Evolutionary conservation across 805 yeast genomes (phyloP).

Genomic region (Suhomyces canberraensis): DNA sequence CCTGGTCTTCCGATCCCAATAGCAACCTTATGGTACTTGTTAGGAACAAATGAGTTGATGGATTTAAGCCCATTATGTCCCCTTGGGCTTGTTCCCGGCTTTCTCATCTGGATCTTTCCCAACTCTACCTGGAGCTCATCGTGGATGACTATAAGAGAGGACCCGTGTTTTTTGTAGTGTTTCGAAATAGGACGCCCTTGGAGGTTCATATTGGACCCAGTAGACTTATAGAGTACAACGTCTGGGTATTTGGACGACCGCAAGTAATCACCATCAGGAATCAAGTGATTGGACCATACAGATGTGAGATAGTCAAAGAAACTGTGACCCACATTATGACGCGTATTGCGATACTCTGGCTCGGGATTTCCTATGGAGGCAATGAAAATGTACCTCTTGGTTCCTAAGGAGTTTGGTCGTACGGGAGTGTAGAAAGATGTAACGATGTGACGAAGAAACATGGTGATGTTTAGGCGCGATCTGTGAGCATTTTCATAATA

Average conservation of each 20-base stretch:
- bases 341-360: conserved; percentile 51
- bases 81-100: conserved; percentile 57
- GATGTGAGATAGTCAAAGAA: conserved; percentile 34
- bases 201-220: conserved; percentile 64
- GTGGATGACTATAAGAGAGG: conserved; percentile 57
- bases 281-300: conserved; percentile 20
- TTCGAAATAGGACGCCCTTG: conserved; percentile 58
- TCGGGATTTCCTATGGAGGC: conserved; percentile 81
- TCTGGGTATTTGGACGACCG: conserved; percentile 9
- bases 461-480: too few species aligned
- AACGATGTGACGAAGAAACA: conserved; percentile 8
- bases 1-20: conserved; percentile 77
- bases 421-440: conserved; percentile 5
- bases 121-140: conserved; percentile 71
- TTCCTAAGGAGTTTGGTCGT: conserved; percentile 2
- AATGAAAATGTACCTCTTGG: conserved; percentile 20
- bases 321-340: conserved; percentile 78
- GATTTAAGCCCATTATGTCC: conserved; percentile 85
- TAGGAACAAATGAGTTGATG: conserved; percentile 46
- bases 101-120: conserved; percentile 65
- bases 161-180: conserved; percentile 39
- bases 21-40: conserved; percentile 59
- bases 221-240: conserved; percentile 45
- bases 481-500: too few species aligned
- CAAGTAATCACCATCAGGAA: conserved; percentile 8